Base-by-base conservation (phyloP, 176 grass and related monocot species). In the Triticum timopheevii region DNA sequence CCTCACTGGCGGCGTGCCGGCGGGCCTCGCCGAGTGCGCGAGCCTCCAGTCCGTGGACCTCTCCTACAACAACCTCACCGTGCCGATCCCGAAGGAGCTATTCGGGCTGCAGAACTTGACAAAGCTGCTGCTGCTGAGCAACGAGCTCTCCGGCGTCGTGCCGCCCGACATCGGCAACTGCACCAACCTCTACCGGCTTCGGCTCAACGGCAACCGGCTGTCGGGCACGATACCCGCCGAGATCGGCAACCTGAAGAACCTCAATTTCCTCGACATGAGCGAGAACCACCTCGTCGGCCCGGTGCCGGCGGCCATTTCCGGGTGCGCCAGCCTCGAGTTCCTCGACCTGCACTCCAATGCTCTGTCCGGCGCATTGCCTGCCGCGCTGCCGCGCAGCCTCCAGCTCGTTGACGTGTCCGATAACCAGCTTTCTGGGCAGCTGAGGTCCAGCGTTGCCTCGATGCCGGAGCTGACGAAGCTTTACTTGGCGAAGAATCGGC, bases 231-330 rank as follows among this genome's bases (percentile, higher is more conserved):
- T 97, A 3, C 97, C 97, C 0, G 61, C 85, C 6, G 97, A 99
- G 82, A 90, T 96, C 28, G 89, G 94, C 42, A 89, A 80, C 69
- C 80, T 97, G 35, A 92, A 92, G 84, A 93, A 72, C 67, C 87
- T 99, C 12, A 97, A 93, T 72, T 99, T 99, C 70, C 86, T 99
- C 17, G 97, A 99, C 83, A 84, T 99, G 85, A 97, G 97, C 81
- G 74, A 86, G 80, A 99, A 99, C 78, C 86, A 92, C 83, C 83
- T 99, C 7, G 87, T 92, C 5, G 92, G 92, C 17, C 77, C 85
- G 0, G 86, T 97, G 50, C 97, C 97, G 2, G 30, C 87, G 12
- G 86, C 90, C 39, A 91, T 97, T 58, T 91, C 92, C 0, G 92
- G 83, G 4, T 99, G 97, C 13, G 52, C 39, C 69, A 88, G 84